phyloP scores from a whole-genome alignment of 2,329 filamentous ascomycete species.

The Emmonsiellopsis sp. region DNA sequence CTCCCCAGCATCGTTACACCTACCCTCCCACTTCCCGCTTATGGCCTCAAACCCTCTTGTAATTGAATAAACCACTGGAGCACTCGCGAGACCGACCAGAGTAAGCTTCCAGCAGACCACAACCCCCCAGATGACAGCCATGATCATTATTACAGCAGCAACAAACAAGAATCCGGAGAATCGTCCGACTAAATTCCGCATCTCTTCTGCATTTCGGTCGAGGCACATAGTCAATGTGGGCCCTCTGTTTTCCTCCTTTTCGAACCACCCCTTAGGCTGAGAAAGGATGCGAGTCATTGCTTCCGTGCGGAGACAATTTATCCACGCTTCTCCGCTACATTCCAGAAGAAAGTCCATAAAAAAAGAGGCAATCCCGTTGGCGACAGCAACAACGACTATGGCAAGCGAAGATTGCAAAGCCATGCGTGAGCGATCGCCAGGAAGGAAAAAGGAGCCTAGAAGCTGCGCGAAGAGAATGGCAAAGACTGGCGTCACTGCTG shows the following conservation, averaged over 20 bases:
- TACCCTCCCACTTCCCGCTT: constrained; percentile 63
- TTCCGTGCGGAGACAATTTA: constrained; percentile 59
- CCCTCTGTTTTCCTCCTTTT: constrained; percentile 56
- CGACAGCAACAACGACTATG: constrained; percentile 58
- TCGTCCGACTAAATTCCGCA: constrained; percentile 69
- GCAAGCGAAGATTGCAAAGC: constrained; percentile 60
- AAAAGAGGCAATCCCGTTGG: constrained; percentile 59
- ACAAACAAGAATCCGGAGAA: constrained; percentile 65
- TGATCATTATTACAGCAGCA: constrained; percentile 55
- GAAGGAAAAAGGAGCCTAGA: constrained; percentile 58
- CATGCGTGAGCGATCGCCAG: constrained; percentile 38
- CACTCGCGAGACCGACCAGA: constrained; percentile 61
- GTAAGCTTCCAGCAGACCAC: constrained; percentile 70
- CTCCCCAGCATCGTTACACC: constrained; percentile 55
- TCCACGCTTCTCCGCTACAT: constrained; percentile 63
- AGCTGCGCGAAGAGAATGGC: constrained; percentile 67
- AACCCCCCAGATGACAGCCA: constrained; percentile 68
- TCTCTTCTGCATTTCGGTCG: constrained; percentile 77
- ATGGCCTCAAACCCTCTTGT: constrained; percentile 57
- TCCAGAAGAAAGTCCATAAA: constrained; percentile 65
- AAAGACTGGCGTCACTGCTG: constrained; percentile 63
- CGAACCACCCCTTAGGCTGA: constrained; percentile 74
- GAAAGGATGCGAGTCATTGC: constrained; percentile 61
- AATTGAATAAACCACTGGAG: constrained; percentile 58
- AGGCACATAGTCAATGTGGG: constrained; percentile 60